Base-by-base conservation (phyloP, 768 basidiomycete genomes). In the Mycena rosella region DNA sequence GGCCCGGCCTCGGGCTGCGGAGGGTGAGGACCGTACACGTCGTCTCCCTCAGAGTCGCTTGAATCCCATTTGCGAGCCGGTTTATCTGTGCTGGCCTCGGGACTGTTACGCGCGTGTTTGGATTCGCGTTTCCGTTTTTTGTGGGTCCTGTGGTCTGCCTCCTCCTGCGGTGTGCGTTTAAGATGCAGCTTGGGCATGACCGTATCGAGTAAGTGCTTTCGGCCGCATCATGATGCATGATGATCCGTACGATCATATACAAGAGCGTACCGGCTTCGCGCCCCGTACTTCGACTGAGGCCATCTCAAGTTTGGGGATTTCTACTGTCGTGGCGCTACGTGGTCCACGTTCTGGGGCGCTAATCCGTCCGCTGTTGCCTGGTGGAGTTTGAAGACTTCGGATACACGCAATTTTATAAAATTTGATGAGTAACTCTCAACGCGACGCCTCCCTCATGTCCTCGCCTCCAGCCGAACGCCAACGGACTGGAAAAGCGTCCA, bases 131-230 rank as follows among this genome's bases (percentile, higher is more conserved):
- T 80, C 45, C 74, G 75, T 52, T 78, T 76, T 60, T 85, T 85
- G 42, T 80, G 80, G 47, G 74, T 67, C 71, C 79, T 75, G 51
- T 78, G 84, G 60, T 83, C 84, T 18, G 77, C 84, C 72, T 88
- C 84, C 74, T 91, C 90, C 58, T 87, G 85, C 8, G 86, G 85
- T 1, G 90, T 91, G 49, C 85, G 85, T 74, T 92, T 92, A 52
- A 91, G 82, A 60, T 83, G 85, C 40, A 92, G 77, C 74, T 87
- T 90, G 58, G 85, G 80, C 81, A 83, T 86, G 57, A 51, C 18
- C 8, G 20, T n/a, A n/a, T n/a, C n/a, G n/a, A n/a, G n/a, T n/a
- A n/a, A n/a, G n/a, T n/a, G n/a, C n/a, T n/a, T n/a, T n/a, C n/a
- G n/a, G n/a, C n/a, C 32, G 32, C 13, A 6, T 13, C 32, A 34